Conservation (phyloP, 2,329 filamentous ascomycete genomes). For the Rhynchosporium secalis region DNA sequence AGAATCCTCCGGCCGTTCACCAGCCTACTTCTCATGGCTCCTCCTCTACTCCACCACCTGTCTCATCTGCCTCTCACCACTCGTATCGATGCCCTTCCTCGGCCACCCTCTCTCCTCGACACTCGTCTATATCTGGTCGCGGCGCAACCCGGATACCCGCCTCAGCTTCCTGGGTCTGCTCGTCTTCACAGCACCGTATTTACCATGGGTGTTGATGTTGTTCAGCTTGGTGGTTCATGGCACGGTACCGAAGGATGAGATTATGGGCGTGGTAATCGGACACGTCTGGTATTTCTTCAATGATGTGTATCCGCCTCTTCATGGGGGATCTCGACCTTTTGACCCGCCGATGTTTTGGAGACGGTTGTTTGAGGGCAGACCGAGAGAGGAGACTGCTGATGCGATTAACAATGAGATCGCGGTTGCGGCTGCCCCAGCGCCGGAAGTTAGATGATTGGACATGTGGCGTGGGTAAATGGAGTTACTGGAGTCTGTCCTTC, state of each 20-base stretch:
- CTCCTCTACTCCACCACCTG: slow-evolving; percentile 80
- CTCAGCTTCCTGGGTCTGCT: slow-evolving; percentile 86
- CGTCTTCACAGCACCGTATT: slow-evolving; percentile 89
- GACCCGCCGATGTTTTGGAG: slow-evolving; percentile 92
- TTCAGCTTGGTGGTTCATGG: slow-evolving; percentile 93
- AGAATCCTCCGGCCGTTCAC: slow-evolving; percentile 87
- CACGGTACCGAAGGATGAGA: slow-evolving; percentile 88
- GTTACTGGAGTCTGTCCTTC: slow-evolving; percentile 18
- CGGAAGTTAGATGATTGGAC: slow-evolving; percentile 40
- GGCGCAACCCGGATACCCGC: slow-evolving; percentile 87
- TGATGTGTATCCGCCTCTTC: slow-evolving; percentile 91
- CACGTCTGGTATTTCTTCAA: slow-evolving; percentile 99
- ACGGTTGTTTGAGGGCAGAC: slow-evolving; percentile 71
- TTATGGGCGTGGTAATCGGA: slow-evolving; percentile 91
- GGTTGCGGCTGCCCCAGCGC: slow-evolving; percentile 50
- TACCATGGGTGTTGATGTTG: slow-evolving; percentile 93
- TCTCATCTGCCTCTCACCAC: slow-evolving; percentile 77
- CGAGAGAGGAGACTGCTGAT: slow-evolving; percentile 51
- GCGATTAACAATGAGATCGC: slow-evolving; percentile 63
- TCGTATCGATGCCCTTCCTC: slow-evolving; percentile 89
- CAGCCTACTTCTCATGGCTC: slow-evolving; percentile 94
- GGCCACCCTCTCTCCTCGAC: slow-evolving; percentile 92
- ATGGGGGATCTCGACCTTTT: slow-evolving; percentile 79
- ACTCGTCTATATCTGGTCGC: slow-evolving; percentile 96
- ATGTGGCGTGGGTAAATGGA: slow-evolving; percentile 13